Evolutionary conservation across 108 stramenopile species (phyloP).

Genomic region (Thalassiosira profunda): DNA sequence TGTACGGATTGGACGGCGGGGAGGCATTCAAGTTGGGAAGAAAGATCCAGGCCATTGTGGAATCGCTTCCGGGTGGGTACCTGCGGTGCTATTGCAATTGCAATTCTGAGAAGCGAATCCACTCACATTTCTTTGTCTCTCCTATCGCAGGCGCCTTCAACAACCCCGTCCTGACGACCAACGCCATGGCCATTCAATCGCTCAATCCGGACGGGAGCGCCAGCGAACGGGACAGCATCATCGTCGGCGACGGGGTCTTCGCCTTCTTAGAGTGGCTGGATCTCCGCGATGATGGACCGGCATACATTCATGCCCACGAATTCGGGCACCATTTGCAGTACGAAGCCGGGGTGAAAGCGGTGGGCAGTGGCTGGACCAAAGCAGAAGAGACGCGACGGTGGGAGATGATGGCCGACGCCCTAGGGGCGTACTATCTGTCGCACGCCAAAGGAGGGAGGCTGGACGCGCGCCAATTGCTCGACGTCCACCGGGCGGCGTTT

Average conservation of each 20-base stretch:
- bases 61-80: slow-evolving; percentile 16
- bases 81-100: too few species aligned
- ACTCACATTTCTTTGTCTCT: too few species aligned
- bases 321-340: slow-evolving; percentile 41
- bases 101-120: too few species aligned
- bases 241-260: slow-evolving; percentile 40
- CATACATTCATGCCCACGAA: slow-evolving; percentile 44
- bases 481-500: slow-evolving; percentile 28
- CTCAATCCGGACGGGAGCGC: neutral
- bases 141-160: slow-evolving; percentile 28
- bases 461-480: neutral
- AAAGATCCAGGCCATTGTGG: slow-evolving; percentile 29
- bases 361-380: neutral
- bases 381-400: slow-evolving; percentile 23
- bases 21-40: slow-evolving; percentile 1
- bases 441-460: slow-evolving; percentile 17
- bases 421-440: slow-evolving; percentile 33
- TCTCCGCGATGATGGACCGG: slow-evolving; percentile 18
- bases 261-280: slow-evolving; percentile 27
- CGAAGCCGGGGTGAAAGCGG: slow-evolving; percentile 11
- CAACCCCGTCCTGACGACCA: slow-evolving; percentile 34
- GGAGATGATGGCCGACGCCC: slow-evolving; percentile 44
- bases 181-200: slow-evolving; percentile 32
- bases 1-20: slow-evolving; percentile 13
- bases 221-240: slow-evolving; percentile 23